phyloP scores from a whole-genome alignment of 2,329 filamentous ascomycete species.

The Fusarium pseudoanthophilum region DNA sequence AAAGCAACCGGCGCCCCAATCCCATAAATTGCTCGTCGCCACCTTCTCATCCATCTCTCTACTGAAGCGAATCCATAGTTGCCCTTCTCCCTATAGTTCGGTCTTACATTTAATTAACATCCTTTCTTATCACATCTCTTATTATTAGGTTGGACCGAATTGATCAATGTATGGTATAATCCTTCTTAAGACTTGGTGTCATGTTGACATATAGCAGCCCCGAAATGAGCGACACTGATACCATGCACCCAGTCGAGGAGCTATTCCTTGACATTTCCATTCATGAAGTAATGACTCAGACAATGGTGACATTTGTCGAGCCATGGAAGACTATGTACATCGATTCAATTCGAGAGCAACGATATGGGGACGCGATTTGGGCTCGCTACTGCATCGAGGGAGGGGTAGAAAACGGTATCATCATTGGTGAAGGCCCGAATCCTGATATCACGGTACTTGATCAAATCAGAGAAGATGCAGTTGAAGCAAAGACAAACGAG shows the following conservation, averaged over 20 bases:
- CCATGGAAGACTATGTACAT: neutral
- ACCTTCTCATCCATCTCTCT: neutral
- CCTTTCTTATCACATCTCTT: neutral
- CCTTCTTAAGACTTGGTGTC: rapidly evolving
- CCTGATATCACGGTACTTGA: neutral
- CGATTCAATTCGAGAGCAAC: neutral
- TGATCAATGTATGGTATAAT: neutral
- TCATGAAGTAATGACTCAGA: neutral
- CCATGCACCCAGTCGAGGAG: neutral
- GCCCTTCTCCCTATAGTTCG: neutral
- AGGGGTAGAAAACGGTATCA: neutral
- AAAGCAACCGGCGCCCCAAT: neutral
- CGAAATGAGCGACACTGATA: neutral
- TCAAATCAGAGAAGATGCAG: neutral
- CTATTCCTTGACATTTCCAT: neutral
- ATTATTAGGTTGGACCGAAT: neutral
- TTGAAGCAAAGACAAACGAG: neutral
- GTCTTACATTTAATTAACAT: neutral
- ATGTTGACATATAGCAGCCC: neutral
- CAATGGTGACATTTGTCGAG: neutral
- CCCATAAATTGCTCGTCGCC: neutral
- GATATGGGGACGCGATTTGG: neutral
- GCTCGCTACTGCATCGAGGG: neutral
- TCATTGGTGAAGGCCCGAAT: neutral
- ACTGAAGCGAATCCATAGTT: neutral